phyloP scores from a whole-genome alignment of 331 rosid species.

The Telfairia occidentalis region DNA sequence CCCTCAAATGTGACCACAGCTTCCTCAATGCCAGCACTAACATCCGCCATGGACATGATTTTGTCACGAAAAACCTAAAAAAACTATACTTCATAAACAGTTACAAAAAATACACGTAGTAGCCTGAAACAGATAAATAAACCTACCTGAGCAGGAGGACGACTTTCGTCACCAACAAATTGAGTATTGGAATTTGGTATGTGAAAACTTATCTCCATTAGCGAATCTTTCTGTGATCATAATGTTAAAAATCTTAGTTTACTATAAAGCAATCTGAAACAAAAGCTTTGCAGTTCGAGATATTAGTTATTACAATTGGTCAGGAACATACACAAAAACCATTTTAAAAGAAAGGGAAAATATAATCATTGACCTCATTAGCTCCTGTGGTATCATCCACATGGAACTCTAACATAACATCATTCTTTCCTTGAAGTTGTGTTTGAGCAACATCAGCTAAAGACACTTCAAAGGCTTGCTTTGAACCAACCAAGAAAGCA shows the following conservation, averaged over 20 bases:
- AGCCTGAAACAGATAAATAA: neutral
- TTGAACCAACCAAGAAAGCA: constrained; percentile 73
- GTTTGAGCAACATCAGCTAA: constrained; percentile 94
- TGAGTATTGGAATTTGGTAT: constrained; percentile 93
- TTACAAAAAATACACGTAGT: neutral
- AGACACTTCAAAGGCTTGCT: constrained; percentile 98
- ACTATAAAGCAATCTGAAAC: neutral
- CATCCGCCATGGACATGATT: constrained; percentile 92
- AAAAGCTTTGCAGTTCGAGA: neutral
- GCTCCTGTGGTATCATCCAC: constrained; percentile 99
- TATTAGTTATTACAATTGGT: neutral
- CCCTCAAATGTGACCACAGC: constrained; percentile 97
- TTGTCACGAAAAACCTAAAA: constrained; percentile 85
- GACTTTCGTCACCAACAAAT: constrained; percentile 85
- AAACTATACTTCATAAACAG: constrained; percentile 13
- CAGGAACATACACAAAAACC: neutral
- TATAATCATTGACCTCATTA: constrained; percentile 51
- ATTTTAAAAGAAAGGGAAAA: neutral
- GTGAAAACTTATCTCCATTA: constrained; percentile 96
- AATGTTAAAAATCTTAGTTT: constrained; percentile 6
- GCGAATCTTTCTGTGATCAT: constrained; percentile 77
- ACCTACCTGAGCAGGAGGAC: constrained; percentile 87
- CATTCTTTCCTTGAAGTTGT: constrained; percentile 90
- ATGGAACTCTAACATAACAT: constrained; percentile 84
- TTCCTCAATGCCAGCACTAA: constrained; percentile 85